Evolutionary conservation across 768 basidiomycete species (phyloP), one percentile per base, ranked within the genome.

Genomic region (Termitomyces sp.): DNA sequence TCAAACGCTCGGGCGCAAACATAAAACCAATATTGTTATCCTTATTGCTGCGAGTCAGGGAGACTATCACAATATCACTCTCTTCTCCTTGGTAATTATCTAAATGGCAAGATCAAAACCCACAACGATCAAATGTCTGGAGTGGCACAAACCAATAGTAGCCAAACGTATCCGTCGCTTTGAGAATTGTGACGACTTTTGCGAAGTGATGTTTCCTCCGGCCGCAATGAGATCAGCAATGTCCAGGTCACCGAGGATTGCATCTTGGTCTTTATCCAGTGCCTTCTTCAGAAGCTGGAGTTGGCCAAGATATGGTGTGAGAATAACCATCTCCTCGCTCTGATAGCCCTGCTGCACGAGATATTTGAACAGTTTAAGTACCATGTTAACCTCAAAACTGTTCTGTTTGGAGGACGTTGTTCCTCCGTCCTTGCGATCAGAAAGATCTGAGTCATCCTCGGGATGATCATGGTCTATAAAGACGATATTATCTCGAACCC

Each of bases 21-120:
- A 90, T 87, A 70, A 90, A 89, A 0, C 88, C 87, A 24, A 89
- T 88, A 56, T 83, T 79, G 50, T 77, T 64, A 0, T 68, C 56
- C 0, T 70, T 5, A 57, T 90, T 88, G 60, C 85, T 87, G 49
- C 87, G 69, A 0, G 84, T 86, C 33, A 90, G 67, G 12, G 80
- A 82, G 5, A 77, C 75, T 34, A 90, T 70, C 26, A 90, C 83
- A 49, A 90, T 83, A 50, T 88, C 80, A 34, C 83, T 83, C 67
- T 89, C 87, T 65, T 89, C 88, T 3, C 87, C 87, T 65, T 89
- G 88, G 59, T 88, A 90, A 62, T 89, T 90, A 62, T 89, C 88
- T 88, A n/a, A 9, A 41, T 20, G 20, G 9, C n/a, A 7, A n/a
- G 24, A 51, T 13, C 13, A 20, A 9, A 9, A 51, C 18, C 39